Base-by-base conservation (phyloP, 1,284 basidiomycete species). In the Entoloma clypeatum region DNA sequence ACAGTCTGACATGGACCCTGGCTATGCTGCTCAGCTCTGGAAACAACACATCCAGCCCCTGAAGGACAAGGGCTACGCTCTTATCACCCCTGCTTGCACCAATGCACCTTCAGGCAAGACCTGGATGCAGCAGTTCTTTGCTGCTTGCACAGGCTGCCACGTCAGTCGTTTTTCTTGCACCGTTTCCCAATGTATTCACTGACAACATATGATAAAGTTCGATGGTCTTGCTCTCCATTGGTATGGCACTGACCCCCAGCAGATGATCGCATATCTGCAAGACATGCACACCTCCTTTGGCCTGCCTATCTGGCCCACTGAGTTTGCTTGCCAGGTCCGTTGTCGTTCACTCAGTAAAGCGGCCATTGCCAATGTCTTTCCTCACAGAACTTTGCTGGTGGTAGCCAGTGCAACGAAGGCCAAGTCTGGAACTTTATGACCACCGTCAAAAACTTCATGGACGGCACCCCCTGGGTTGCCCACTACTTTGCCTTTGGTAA, bases 401-500 rank as follows among this genome's bases (percentile, higher is more conserved):
- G 74, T 24, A 55, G 68, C 1, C 81, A 85, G 57, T 75, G 77
- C 51, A 49, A 45, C 43, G 47, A 52, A 36, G 61, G 57, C 16
- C 65, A 84, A 34, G 71, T 79, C 48, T 74, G 64, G 58, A 48
- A 51, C 21, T 85, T 90, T 68, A 80, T 86, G 69, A 50, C 54
- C 25, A 62, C 58, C 5, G 72, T 79, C 24, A 74, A 72, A 17
- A 32, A 45, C 2, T 92, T 71, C 60, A 68, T 85, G 64, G 72
- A 88, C 48, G 45, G 48, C 19, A 72, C 75, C 11, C 38, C 58
- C 30, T 84, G 69, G 57, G 67, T 92, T 34, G 56, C 67, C 31
- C 66, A 67, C 21, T 86, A 82, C 62, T 78, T 78, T 55, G 77
- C 78, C 28, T 92, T 89, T 58, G 86, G 88, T 80, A 47, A 39